Percentiles rank a stretch among this genome's conserved stretches.
Conservation (phyloP, 441 rosid species). For the Syzygium syzygioides region DNA sequence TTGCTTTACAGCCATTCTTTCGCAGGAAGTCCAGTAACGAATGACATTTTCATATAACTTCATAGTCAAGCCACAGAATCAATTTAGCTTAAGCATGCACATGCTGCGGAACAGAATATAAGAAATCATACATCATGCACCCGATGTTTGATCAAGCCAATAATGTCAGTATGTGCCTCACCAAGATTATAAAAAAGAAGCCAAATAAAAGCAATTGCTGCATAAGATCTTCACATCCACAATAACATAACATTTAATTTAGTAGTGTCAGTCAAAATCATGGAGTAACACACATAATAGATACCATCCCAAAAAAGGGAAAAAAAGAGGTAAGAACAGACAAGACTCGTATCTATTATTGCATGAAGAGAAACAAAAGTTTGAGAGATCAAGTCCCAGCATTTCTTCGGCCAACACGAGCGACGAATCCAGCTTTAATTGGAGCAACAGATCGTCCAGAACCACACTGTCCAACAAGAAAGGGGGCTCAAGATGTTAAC, state of each 20-base stretch:
- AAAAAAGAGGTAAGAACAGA: not conserved
- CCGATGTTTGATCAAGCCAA: not conserved
- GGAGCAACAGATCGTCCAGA: conserved; percentile 68
- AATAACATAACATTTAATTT: not conserved
- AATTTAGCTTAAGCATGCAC: not conserved
- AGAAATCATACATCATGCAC: not conserved
- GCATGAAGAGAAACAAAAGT: not conserved
- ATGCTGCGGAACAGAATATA: not conserved
- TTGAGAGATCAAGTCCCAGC: conserved; percentile 30
- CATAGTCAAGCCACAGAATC: not conserved
- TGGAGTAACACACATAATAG: not conserved
- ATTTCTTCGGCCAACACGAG: conserved; percentile 40
- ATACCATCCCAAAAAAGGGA: not conserved
- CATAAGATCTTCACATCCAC: not conserved
- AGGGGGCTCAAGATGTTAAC: not conserved
- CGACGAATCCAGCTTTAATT: not conserved
- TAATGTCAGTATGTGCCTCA: not conserved
- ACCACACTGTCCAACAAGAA: conserved; percentile 59
- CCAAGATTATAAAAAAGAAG: not conserved
- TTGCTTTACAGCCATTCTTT: not conserved
- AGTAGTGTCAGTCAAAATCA: not conserved
- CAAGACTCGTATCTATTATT: not conserved
- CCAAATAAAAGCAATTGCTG: not conserved
- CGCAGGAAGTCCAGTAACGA: not conserved
- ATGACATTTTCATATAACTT: not conserved